A percentile compares a stretch with the other conserved stretches of the same genome.
These are phyloP conservation scores for Isatis tinctoria DNA, from an alignment of 345 rosid genomes.

Conservation along the genomic window DNA sequence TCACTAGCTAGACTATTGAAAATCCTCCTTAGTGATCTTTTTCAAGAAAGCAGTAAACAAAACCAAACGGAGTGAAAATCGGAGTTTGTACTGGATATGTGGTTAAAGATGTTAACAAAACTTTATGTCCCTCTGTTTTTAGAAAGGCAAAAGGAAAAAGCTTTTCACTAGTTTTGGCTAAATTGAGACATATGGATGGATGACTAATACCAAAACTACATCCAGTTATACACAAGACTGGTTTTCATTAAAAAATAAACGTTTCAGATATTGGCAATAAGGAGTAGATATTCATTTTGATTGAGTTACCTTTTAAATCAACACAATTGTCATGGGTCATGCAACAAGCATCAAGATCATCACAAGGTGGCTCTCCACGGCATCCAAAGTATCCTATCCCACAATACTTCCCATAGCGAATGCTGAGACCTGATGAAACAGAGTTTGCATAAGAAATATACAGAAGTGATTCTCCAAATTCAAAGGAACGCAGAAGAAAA, in stretches of 20 bases:
- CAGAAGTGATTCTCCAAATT: neutral
- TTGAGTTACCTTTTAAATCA: slow-evolving; percentile 50
- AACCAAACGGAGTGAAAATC: too few relatives aligned
- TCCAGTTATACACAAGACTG: neutral
- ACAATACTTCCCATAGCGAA: slow-evolving; percentile 92
- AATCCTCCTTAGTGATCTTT: neutral
- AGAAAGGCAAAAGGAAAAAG: neutral
- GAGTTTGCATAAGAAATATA: neutral
- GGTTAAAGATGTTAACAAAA: neutral
- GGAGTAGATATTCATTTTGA: neutral
- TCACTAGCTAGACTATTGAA: neutral
- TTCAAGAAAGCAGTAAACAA: neutral
- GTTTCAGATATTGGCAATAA: neutral
- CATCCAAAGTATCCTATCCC: slow-evolving; percentile 93
- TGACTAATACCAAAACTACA: neutral
- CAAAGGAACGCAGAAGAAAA: neutral
- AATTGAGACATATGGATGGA: too few relatives aligned
- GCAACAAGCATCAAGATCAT: slow-evolving; percentile 86
- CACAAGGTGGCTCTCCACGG: slow-evolving; percentile 84
- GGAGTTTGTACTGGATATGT: neutral
- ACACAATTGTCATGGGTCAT: slow-evolving; percentile 84
- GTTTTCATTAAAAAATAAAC: neutral
- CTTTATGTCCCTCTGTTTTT: neutral
- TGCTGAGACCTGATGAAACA: neutral
- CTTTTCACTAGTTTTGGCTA: neutral